Evolutionary conservation across 1,284 basidiomycete species (phyloP).

Genomic region (Cryptococcus sp.): DNA sequence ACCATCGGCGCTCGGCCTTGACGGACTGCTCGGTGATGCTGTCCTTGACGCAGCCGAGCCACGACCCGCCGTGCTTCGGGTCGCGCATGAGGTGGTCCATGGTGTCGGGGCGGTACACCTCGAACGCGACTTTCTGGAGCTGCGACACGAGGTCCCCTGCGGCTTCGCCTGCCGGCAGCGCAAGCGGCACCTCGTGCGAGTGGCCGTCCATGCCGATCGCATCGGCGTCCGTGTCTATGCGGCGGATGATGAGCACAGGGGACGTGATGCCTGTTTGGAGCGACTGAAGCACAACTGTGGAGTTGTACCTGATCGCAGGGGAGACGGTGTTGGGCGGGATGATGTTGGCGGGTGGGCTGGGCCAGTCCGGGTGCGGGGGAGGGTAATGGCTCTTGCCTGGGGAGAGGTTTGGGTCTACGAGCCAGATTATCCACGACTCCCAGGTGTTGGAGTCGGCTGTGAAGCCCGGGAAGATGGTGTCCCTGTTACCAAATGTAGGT

Average conservation of each 20-base stretch:
- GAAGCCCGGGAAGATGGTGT: conserved; percentile 43
- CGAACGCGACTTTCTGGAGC: conserved; percentile 86
- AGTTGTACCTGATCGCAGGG: conserved; percentile 79
- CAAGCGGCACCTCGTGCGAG: conserved; percentile 21
- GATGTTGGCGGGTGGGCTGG: conserved; percentile 78
- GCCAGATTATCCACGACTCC: conserved; percentile 87
- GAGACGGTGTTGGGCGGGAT: conserved; percentile 60
- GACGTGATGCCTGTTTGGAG: conserved; percentile 89
- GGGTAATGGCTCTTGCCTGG: conserved; percentile 72
- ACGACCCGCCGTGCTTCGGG: conserved; percentile 32
- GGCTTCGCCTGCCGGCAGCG: conserved; percentile 73
- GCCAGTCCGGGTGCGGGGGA: conserved; percentile 59
- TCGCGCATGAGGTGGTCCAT: conserved; percentile 19
- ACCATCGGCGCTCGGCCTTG: conserved; percentile 33
- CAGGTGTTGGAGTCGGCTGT: conserved; percentile 52
- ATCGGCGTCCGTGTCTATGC: conserved; percentile 84
- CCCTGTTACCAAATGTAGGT: conserved; percentile 10
- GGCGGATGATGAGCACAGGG: conserved; percentile 87
- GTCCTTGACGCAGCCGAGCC: conserved; percentile 45
- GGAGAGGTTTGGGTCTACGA: conserved; percentile 64
- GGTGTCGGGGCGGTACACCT: conserved; percentile 65
- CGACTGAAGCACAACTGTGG: conserved; percentile 91
- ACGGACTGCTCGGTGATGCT: conserved; percentile 31
- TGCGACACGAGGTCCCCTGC: conserved; percentile 93
- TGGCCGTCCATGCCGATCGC: conserved; percentile 72